Evolutionary conservation across 2,329 filamentous ascomycete species (phyloP).

Genomic region (Ilyonectria destructans): DNA sequence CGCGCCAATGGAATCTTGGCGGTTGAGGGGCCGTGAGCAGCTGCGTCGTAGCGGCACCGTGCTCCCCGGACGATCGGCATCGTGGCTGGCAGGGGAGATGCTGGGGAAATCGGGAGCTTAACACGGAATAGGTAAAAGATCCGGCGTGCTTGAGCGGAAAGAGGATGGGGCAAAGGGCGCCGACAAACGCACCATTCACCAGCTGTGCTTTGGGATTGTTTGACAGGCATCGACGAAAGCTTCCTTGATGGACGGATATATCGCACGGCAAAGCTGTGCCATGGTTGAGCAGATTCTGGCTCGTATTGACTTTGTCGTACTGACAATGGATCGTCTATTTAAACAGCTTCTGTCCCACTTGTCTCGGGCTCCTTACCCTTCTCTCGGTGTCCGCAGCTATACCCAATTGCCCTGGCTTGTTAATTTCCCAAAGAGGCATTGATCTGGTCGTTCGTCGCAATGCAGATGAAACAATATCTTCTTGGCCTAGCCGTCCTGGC

Average conservation of each 20-base stretch:
- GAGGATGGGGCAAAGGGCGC: neutral
- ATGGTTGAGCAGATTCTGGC: neutral
- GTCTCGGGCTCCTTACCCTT: neutral
- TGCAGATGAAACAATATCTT: neutral
- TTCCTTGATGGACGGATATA: constrained; percentile 2
- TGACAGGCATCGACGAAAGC: constrained; percentile 1
- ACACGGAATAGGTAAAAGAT: constrained; percentile 16
- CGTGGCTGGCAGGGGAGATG: neutral
- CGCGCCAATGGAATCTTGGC: constrained; percentile 26
- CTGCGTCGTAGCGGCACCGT: neutral
- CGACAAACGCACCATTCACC: constrained; percentile 31
- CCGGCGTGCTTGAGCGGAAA: constrained; percentile 16
- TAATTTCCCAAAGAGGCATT: neutral
- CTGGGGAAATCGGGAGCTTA: constrained; percentile 19
- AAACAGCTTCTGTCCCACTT: neutral
- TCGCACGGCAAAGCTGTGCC: neutral
- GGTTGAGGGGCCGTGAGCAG: constrained; percentile 17
- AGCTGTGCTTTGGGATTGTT: neutral
- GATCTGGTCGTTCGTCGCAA: neutral
- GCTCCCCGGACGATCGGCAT: constrained; percentile 26
- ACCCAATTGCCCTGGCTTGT: neutral
- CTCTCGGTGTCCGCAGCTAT: neutral
- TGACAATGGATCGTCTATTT: neutral
- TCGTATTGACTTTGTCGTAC: neutral
- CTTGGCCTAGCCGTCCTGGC: constrained; percentile 12